Percentiles rank a stretch among this genome's conserved stretches.
These are phyloP conservation scores for Eucalyptus cladocalyx DNA, from an alignment of 345 rosid genomes.

Conservation along the genomic window DNA sequence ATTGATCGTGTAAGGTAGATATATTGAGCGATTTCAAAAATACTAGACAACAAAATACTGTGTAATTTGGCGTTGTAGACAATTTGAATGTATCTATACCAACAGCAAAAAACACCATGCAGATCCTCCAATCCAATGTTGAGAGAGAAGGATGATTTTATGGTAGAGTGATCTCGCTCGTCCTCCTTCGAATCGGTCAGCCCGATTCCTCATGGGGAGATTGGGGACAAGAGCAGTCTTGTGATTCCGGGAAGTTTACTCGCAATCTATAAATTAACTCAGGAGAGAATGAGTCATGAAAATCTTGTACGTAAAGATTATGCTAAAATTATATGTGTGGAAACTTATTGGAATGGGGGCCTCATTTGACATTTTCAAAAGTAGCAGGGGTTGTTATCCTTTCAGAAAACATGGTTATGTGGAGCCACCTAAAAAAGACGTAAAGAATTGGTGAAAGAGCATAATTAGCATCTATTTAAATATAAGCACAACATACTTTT, in stretches of 20 bases:
- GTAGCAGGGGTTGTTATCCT: neutral
- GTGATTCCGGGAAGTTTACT: neutral
- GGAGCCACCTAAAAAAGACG: neutral
- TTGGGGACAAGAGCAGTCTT: neutral
- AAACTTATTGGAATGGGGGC: neutral
- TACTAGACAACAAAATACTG: neutral
- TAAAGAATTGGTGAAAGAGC: neutral
- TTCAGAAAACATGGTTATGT: neutral
- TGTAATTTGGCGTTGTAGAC: neutral
- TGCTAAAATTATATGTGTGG: neutral
- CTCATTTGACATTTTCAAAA: neutral
- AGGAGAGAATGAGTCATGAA: neutral
- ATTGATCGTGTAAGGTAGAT: neutral
- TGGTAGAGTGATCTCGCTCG: neutral
- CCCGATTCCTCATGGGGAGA: neutral
- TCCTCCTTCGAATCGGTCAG: rapidly evolving
- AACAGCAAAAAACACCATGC: too few relatives aligned
- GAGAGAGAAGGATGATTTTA: neutral
- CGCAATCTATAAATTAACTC: neutral
- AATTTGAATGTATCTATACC: neutral
- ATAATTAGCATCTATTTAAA: neutral
- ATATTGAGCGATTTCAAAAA: neutral
- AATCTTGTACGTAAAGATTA: neutral
- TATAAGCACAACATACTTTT: neutral
- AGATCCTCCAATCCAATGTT: neutral